Base-by-base conservation (phyloP, 225 moss, liverwort and hornwort genomes). In the Polytrichum commune region DNA sequence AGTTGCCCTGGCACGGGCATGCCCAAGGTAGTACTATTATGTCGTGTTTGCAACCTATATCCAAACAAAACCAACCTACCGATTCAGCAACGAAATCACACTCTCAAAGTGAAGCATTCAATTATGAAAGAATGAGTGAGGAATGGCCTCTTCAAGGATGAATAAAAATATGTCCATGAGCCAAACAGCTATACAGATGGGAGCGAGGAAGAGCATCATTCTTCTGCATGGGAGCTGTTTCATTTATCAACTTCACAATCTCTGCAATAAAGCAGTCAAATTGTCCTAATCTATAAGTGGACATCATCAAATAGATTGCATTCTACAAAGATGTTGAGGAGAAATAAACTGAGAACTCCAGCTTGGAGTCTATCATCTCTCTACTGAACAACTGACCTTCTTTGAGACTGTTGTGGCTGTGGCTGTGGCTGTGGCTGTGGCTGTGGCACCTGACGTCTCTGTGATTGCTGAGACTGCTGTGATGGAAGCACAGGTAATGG, bases 1-100 rank as follows among this genome's bases (percentile, higher is more conserved):
- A 77, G 65, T 33, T 63, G 68, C 68, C 81, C 81, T 57, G 73
- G 76, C 73, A 81, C 70, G 22, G 73, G 13, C 75, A 78, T 75
- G 55, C 78, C 73, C 71, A 79, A 19, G 58, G 76, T 73, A 62
- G 71, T 38, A 81, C 76, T 64, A 25, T 73, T 66, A 75, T 85
- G 85, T 20, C 76, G 73, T 58, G 63, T 75, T 78, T 78, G 85
- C 78, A 81, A 76, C 85, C 81, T 81, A 74, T 63, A 70, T 22
- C 65, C 68, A 72, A 18, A 62, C 27, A 65, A 72, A 24, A 13
- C 46, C 46, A 26, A 63, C 65, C 69, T 55, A 26, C 4, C 54
- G 16, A 65, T 70, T 73, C 27, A 46, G 22, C 1, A 10, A 29
- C 46, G 1, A 46, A 46, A 46, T 46, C 46, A 13, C 3, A 46